A percentile compares a stretch with the other conserved stretches of the same genome.
Conservation (phyloP, 257 asterid species). For the Salvia splendens region DNA sequence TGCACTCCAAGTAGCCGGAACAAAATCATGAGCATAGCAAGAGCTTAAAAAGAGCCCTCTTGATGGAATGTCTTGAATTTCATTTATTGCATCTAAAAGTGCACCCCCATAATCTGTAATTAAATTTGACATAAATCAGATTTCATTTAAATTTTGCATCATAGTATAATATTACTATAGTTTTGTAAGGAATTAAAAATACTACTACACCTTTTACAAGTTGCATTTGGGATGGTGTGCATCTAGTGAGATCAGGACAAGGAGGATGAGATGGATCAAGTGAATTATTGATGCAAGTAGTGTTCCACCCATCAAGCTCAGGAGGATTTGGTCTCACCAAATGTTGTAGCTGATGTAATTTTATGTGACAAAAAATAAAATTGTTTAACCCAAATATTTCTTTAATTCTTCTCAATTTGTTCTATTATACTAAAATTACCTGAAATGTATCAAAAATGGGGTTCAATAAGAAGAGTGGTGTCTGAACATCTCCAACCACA, state of each 20-base stretch:
- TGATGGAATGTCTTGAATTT: not conserved
- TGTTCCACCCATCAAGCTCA: not conserved
- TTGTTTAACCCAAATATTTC: too few relatives aligned
- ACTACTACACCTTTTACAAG: too few relatives aligned
- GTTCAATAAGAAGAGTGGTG: conserved; percentile 32
- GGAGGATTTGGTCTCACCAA: not conserved
- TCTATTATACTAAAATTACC: too few relatives aligned
- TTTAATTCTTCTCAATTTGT: too few relatives aligned
- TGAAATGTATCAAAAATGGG: conserved; percentile 29
- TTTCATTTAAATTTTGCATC: too few relatives aligned
- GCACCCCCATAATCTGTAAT: conserved; percentile 23
- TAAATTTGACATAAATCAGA: too few relatives aligned
- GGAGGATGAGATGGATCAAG: not conserved
- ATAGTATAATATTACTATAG: too few relatives aligned
- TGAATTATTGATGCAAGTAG: not conserved
- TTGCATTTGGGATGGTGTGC: too few relatives aligned
- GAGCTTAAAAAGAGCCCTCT: conserved; percentile 18
- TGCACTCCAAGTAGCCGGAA: not conserved
- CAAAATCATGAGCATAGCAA: conserved; percentile 19
- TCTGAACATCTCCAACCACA: too few relatives aligned
- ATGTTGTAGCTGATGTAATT: not conserved
- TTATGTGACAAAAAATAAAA: too few relatives aligned
- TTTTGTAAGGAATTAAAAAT: too few relatives aligned
- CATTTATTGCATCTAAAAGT: conserved; percentile 9
- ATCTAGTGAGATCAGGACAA: too few relatives aligned